These are phyloP conservation scores for Polychytrium aggregatum DNA, from an alignment of 192 early-diverging fungal species.

Conservation along the genomic window DNA sequence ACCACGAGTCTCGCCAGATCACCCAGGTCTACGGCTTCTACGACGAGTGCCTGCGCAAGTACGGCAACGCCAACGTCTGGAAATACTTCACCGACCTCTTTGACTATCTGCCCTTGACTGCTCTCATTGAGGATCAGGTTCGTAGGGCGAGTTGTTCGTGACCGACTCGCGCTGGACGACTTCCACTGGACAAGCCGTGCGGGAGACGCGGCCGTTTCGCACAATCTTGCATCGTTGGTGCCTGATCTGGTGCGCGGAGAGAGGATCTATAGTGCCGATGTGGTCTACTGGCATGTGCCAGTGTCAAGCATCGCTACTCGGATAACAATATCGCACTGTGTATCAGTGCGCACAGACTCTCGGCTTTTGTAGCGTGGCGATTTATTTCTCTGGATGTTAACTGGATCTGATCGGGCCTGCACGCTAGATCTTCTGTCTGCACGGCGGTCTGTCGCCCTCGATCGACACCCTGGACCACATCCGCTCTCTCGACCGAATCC, in stretches of 20 bases:
- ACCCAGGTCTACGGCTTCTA: slow-evolving; percentile 99
- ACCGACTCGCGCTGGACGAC: no score
- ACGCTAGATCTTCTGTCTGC: slow-evolving; percentile 77
- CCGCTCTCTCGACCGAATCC: slow-evolving; percentile 85
- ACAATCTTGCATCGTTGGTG: no score
- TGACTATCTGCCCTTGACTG: slow-evolving; percentile 88
- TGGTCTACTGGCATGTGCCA: no score
- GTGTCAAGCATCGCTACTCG: no score
- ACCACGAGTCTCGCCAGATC: slow-evolving; percentile 88
- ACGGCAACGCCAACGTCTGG: slow-evolving; percentile 94
- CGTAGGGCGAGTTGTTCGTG: not conserved
- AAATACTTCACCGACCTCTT: slow-evolving; percentile 96
- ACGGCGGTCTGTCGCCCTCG: slow-evolving; percentile 87
- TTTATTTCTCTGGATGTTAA: not conserved
- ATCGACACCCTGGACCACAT: slow-evolving; percentile 94
- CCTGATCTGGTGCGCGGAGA: no score
- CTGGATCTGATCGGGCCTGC: not conserved
- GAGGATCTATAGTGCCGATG: no score
- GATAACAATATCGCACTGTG: no score
- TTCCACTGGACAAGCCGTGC: no score
- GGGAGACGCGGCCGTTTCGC: no score
- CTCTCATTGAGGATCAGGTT: slow-evolving; percentile 81
- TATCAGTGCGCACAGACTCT: no score
- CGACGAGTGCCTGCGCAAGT: slow-evolving; percentile 93
- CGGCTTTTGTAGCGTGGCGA: not conserved